Base-by-base conservation (phyloP, 192 early-diverging fungal species). In the Coemansia sp. region DNA sequence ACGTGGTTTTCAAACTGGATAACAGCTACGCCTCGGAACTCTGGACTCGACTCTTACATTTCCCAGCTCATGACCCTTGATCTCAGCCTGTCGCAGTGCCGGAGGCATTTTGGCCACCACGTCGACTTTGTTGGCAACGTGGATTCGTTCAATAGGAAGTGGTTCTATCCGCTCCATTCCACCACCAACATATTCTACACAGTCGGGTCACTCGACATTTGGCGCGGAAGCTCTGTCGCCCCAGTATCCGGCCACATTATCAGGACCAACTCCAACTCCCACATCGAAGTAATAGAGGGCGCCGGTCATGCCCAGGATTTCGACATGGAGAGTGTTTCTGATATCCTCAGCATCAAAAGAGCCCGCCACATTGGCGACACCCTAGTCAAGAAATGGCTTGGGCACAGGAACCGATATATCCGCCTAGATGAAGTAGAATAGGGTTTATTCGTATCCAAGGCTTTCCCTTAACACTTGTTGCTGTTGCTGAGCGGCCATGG, bases 401-500 rank as follows among this genome's bases (percentile, higher is more conserved):
- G 21, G 10, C 21, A 13, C 26, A 53, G 26, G 26, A 8, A 11
- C 26, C 9, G 25, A 13, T 25, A 31, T 25, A 53, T 53, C 3
- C 26, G 26, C 25, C 10, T 25, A 23, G 25, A 53, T 7, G 25
- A 53, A 53, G 26, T 28, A 31, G 26, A 53, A 28, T 53, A 53
- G 12, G 10, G 13, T 33, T 34, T 62, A 50, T 34, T 21, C 26
- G 9, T 85, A 88, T 3, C 88, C 88, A 25, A 83, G 72, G 34
- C 84, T 73, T 52, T 90, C 92, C 55, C 85, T 75, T 58, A 97
- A 75, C 20, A 94, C 75, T 26, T 80, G 78, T 34, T 86, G 78
- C 56, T 92, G 87, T 65, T 89, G 81, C 75, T 94, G 91, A 33
- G 75, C 73, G 14, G 83, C 76, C 89, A 95, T 90, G 7, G 84